phyloP scores from a whole-genome alignment of 2,329 filamentous ascomycete genomes.

The Pezicula neosporulosa region DNA sequence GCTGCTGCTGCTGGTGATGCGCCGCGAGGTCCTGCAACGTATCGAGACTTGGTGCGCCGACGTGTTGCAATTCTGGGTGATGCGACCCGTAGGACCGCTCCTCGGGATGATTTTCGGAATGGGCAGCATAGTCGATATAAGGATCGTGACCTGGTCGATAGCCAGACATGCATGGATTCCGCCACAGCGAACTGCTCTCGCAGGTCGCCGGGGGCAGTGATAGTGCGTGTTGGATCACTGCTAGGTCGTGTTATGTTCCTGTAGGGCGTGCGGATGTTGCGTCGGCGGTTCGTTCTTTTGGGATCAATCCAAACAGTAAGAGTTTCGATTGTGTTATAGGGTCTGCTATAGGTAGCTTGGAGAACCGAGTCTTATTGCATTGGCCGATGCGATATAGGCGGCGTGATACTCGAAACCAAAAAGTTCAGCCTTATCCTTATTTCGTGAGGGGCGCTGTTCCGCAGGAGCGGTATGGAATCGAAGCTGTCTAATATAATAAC shows the following conservation, averaged over 20 bases:
- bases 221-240: conserved; percentile 26
- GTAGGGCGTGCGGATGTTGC: conserved; percentile 20
- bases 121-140: conserved; percentile 71
- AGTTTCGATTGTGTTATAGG: conserved; percentile 26
- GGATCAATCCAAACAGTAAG: conserved; percentile 20
- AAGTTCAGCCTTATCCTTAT: conserved; percentile 20
- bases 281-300: conserved; percentile 24
- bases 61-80: conserved; percentile 29
- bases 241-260: conserved; percentile 25
- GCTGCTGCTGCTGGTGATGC: conserved; percentile 45
- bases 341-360: conserved; percentile 25
- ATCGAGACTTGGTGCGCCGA: conserved; percentile 25
- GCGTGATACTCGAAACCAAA: conserved; percentile 20
- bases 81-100: conserved; percentile 59
- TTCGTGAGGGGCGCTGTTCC: conserved; percentile 24
- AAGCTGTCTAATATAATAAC: conserved; percentile 14
- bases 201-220: conserved; percentile 61
- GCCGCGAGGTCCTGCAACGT: conserved; percentile 28
- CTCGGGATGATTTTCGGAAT: conserved; percentile 62
- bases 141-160: conserved; percentile 69
- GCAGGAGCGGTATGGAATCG: conserved; percentile 15
- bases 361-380: conserved; percentile 24
- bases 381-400: conserved; percentile 14
- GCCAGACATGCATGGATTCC: conserved; percentile 61
- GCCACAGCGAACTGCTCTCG: conserved; percentile 75